Percentiles rank a stretch among this genome's conserved stretches.
Conservation (phyloP, 164 flowering plant genomes). For the Dillenia suffruticosa region DNA sequence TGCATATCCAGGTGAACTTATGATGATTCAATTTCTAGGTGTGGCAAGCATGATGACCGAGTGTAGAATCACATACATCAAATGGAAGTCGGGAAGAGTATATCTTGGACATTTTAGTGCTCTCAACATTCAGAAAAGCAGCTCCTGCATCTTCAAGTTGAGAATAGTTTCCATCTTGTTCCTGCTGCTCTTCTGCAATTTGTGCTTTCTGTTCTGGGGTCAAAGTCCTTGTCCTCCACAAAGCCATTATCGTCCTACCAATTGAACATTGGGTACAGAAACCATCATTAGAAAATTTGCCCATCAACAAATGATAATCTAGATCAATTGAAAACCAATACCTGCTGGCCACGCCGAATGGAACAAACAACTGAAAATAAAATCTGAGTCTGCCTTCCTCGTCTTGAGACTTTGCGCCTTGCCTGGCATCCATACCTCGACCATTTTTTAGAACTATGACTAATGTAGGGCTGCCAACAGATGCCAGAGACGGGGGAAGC, state of each 20-base stretch:
- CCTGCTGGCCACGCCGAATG: constrained; percentile 75
- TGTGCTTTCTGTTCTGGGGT: constrained; percentile 49
- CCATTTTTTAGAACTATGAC: constrained; percentile 54
- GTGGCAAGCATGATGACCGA: no score
- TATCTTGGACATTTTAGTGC: constrained; percentile 45
- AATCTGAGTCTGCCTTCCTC: constrained; percentile 76
- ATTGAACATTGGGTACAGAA: constrained; percentile 1
- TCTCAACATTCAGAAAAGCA: constrained; percentile 31
- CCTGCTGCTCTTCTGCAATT: constrained; percentile 43
- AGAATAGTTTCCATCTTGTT: constrained; percentile 32
- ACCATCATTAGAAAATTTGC: no score
- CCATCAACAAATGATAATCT: background rate
- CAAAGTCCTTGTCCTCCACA: constrained; percentile 65
- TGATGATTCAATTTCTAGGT: no score
- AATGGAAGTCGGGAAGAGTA: constrained; percentile 55
- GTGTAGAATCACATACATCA: constrained; percentile 35
- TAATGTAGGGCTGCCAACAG: constrained; percentile 73
- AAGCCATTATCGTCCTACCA: constrained; percentile 72
- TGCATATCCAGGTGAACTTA: no score
- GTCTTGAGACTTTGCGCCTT: constrained; percentile 76
- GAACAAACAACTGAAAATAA: constrained; percentile 69
- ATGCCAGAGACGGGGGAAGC: constrained; percentile 55
- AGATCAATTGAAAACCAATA: constrained; percentile 9
- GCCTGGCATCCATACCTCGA: constrained; percentile 66
- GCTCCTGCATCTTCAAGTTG: constrained; percentile 30